These are phyloP conservation scores for Vigna nakashimae DNA, from an alignment of 306 rosid genomes.

Conservation along the genomic window DNA sequence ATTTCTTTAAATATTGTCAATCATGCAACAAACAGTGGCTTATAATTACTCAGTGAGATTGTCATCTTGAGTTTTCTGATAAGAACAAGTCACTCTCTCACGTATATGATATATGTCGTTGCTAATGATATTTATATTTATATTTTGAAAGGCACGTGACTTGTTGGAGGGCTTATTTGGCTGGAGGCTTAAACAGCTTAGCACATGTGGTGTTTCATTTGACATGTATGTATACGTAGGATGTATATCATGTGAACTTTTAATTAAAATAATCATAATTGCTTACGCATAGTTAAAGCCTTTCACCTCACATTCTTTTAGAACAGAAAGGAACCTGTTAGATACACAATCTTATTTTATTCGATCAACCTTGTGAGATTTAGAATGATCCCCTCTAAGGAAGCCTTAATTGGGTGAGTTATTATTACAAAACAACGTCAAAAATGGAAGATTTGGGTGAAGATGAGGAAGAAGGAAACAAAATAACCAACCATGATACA, in stretches of 20 bases:
- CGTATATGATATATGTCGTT: neutral
- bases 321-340: neutral
- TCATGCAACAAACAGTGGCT: neutral
- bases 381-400: neutral
- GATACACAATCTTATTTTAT: neutral
- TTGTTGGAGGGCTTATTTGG: conserved; percentile 34
- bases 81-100: neutral
- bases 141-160: conserved; percentile 40
- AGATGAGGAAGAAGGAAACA: neutral
- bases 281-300: neutral
- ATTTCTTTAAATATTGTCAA: neutral
- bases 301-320: neutral
- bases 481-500: neutral
- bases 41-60: neutral
- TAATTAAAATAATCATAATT: neutral
- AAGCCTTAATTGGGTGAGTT: neutral
- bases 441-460: neutral
- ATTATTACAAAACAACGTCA: neutral
- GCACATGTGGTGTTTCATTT: conserved; percentile 39
- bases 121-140: neutral
- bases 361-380: neutral
- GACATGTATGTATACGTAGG: neutral
- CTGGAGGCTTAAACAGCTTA: conserved; percentile 11
- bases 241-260: neutral
- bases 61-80: neutral